Conservation (phyloP, 129 eudicot genomes). For the Erigeron canadensis region DNA sequence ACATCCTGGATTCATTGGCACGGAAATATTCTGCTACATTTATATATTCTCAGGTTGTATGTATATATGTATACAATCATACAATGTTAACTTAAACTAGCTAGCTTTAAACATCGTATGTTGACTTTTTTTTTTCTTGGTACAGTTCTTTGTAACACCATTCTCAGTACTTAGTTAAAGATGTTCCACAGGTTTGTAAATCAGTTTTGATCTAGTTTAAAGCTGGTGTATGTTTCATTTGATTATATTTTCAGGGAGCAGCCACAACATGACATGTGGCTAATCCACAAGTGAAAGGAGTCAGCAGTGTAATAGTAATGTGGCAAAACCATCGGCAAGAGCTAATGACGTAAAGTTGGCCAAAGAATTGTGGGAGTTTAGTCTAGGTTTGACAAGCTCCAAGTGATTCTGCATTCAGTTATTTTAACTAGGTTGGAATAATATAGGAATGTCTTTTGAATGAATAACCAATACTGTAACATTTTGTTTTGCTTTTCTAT, state of each 20-base stretch:
- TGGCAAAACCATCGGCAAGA: conserved; percentile 16
- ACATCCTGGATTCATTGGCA: conserved; percentile 33
- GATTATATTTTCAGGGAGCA: conserved; percentile 22
- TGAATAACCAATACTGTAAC: no score
- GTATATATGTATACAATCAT: conserved; percentile 4
- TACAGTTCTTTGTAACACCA: conserved; percentile 19
- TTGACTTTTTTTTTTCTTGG: background rate
- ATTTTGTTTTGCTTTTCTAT: background rate
- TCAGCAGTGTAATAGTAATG: conserved; percentile 21
- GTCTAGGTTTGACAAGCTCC: conserved; percentile 21
- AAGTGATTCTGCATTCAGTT: conserved; percentile 11
- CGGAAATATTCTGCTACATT: conserved; percentile 20
- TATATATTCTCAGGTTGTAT: conserved; percentile 24
- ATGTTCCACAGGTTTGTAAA: conserved; percentile 32
- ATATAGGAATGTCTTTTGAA: no score
- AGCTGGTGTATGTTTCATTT: background rate
- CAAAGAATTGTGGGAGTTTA: conserved; percentile 29
- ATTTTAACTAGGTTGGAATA: background rate
- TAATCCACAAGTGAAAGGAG: conserved; percentile 30
- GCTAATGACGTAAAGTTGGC: conserved; percentile 25
- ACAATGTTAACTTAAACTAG: conserved; percentile 17
- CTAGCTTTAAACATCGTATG: background rate
- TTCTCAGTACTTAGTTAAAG: conserved; percentile 28
- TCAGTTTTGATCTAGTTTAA: background rate
- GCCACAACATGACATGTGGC: conserved; percentile 32